phyloP scores from a whole-genome alignment of 2,329 filamentous ascomycete species.

The Apiospora rasikravindrae region DNA sequence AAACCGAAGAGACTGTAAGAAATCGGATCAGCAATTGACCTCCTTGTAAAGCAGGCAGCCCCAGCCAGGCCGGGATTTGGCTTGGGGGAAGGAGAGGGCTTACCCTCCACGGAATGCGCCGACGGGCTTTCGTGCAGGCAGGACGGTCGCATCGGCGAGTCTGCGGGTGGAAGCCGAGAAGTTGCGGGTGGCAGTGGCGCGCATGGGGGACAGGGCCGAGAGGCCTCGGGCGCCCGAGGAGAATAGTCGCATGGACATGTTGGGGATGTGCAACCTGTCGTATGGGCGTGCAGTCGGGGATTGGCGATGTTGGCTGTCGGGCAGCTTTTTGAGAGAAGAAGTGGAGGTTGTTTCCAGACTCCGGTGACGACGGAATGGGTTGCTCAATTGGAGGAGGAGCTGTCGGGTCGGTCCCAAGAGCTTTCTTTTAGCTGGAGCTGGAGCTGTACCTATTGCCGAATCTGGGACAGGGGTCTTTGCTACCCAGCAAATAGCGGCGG shows the following conservation, averaged over 20 bases:
- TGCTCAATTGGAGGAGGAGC: constrained; percentile 5
- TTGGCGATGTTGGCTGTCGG: constrained; percentile 5
- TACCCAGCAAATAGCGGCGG: background rate
- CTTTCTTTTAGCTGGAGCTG: background rate
- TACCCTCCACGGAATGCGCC: constrained; percentile 68
- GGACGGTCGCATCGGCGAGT: constrained; percentile 49
- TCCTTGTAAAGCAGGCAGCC: background rate
- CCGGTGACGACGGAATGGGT: constrained; percentile 14
- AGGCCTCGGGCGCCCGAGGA: constrained; percentile 31
- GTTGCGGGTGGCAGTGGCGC: constrained; percentile 39
- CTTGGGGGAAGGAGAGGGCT: constrained; percentile 34
- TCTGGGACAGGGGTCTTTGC: background rate
- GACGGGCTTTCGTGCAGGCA: constrained; percentile 63
- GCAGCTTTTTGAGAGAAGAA: background rate
- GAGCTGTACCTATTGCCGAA: background rate
- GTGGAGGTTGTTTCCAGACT: constrained; percentile 16
- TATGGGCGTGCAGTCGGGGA: background rate
- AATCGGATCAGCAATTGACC: background rate
- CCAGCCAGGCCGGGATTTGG: background rate
- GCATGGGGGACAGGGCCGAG: constrained; percentile 25
- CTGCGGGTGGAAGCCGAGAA: constrained; percentile 57
- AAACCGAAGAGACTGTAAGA: constrained; percentile 81
- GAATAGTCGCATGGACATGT: constrained; percentile 55
- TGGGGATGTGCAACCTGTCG: background rate
- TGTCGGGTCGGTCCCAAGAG: background rate